Evolutionary conservation across 2,329 filamentous ascomycete species (phyloP), one percentile per base, ranked within the genome.

Genomic region (Graphilbum ipis-grandicollis): DNA sequence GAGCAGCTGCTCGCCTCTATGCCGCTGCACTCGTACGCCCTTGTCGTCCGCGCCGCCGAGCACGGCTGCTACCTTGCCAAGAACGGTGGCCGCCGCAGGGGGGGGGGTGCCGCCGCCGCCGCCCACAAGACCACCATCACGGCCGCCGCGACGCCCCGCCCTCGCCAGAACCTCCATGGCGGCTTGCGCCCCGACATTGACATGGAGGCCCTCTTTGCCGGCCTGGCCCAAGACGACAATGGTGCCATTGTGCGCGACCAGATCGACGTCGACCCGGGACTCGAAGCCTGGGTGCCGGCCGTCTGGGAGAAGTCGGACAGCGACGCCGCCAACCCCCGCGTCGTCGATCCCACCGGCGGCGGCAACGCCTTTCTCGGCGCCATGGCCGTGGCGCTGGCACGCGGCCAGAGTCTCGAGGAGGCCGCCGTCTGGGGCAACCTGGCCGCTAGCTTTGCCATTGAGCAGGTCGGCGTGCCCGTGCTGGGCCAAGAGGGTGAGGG

Each of bases 311-410:
- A n/a, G 2, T 23, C 34, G 3, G 22, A 33, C 19, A n/a, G 6
- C 35, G 15, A 34, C 7, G 14, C 19, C 15, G 18, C 31, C 9
- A 18, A 21, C 18, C 9, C 47, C 9, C 70, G 61, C 40, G 83
- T 94, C 1, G 60, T 90, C n/a, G 90, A 96, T 54, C 86, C 88
- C 1, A 96, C 90, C 0, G 90, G 90, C 9, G 90, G 85, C 17
- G 90, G 90, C 1, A 98, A 98, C 55, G 77, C 80, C 0, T 96
- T 94, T 48, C 62, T 94, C 19, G 67, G 68, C 18, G 67, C 68
- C n/a, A 46, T 75, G 33, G 59, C 64, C 0, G 61, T 75, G 12
- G 73, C 63, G 1, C 56, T 79, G 45, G 75, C 64, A 23, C 59
- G 78, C 36, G 74, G 71, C 2, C 62, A 68, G 46, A 50, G 54